Evolutionary conservation across 2,329 filamentous ascomycete genomes (phyloP).

Genomic region (Chaetomium globosum): DNA sequence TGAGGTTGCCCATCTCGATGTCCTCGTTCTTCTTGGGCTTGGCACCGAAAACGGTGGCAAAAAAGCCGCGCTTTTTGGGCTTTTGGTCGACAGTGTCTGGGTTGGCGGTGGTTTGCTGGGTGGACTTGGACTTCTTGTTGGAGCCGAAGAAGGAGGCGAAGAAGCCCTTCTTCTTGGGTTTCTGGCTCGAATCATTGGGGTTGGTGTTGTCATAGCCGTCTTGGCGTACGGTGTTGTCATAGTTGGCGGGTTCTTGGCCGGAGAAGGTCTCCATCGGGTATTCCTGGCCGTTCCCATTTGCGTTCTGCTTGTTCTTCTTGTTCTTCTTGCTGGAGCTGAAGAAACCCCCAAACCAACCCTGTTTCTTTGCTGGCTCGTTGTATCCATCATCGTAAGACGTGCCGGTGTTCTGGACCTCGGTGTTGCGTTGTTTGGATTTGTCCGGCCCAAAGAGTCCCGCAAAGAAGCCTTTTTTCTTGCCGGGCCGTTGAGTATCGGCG

Average conservation of each 20-base stretch:
- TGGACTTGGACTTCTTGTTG: not conserved
- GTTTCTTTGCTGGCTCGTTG: not conserved
- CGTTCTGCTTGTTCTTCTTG: not conserved
- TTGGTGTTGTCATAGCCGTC: not conserved
- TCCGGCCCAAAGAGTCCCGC: conserved; percentile 1
- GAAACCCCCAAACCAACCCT: not conserved
- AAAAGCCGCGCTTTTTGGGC: conserved; percentile 11
- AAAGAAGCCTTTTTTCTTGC: conserved; percentile 2
- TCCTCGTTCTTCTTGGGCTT: conserved; percentile 17
- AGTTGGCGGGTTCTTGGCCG: not conserved
- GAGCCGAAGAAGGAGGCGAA: conserved; percentile 1
- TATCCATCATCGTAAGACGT: not conserved
- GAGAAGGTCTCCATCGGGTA: not conserved
- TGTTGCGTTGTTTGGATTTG: not conserved
- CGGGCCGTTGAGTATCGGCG: not conserved
- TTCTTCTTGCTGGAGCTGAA: not conserved
- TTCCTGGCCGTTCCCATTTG: not conserved
- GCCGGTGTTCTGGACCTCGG: not conserved
- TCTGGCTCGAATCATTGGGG: not conserved
- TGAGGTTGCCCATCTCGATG: conserved; percentile 25
- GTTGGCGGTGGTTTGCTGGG: not conserved
- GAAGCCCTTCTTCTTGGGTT: conserved; percentile 9
- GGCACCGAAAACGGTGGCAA: conserved; percentile 14
- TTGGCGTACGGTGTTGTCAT: not conserved
- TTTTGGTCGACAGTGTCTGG: not conserved